Percentiles rank a stretch among this genome's conserved stretches.
Conservation (phyloP, 768 basidiomycete genomes). For the Suillus sp. region DNA sequence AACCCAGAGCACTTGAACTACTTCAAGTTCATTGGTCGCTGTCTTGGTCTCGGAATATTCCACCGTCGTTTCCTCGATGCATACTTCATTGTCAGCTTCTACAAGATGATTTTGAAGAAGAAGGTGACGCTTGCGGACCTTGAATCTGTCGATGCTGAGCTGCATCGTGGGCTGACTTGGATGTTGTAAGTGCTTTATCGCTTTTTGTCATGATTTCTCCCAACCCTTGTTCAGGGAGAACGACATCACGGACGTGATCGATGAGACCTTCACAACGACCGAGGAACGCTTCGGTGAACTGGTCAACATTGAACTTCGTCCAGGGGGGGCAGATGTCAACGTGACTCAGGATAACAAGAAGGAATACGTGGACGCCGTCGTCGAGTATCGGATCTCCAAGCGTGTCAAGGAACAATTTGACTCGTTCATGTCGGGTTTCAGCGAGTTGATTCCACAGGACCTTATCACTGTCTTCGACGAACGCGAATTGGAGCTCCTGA, state of each 20-base stretch:
- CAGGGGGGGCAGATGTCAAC: slow-evolving; percentile 80
- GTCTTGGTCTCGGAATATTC: slow-evolving; percentile 95
- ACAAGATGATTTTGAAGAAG: slow-evolving; percentile 99
- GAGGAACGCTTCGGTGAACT: slow-evolving; percentile 99
- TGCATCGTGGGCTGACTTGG: slow-evolving; percentile 96
- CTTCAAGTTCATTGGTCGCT: slow-evolving; percentile 99
- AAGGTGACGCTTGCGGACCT: slow-evolving; percentile 93
- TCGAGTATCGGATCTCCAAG: slow-evolving; percentile 96
- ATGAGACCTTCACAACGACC: slow-evolving; percentile 95
- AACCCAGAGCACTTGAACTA: slow-evolving; percentile 99
- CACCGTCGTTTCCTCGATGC: slow-evolving; percentile 98
- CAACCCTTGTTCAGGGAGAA: slow-evolving; percentile 69
- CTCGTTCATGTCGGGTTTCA: slow-evolving; percentile 99
- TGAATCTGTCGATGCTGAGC: slow-evolving; percentile 94
- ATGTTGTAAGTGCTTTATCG: slow-evolving; percentile 75
- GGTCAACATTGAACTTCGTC: slow-evolving; percentile 93
- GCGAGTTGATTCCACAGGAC: slow-evolving; percentile 97
- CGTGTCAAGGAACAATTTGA: slow-evolving; percentile 99
- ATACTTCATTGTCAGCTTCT: slow-evolving; percentile 99
- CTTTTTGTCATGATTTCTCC: slow-evolving; percentile 9
- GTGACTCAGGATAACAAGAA: slow-evolving; percentile 99
- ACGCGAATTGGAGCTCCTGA: slow-evolving; percentile 93
- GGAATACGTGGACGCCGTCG: slow-evolving; percentile 92
- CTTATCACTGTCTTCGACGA: slow-evolving; percentile 99
- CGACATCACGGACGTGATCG: slow-evolving; percentile 97